These are phyloP conservation scores for Kodamaea leandrae DNA, from an alignment of 805 yeast genomes.

Conservation along the genomic window DNA sequence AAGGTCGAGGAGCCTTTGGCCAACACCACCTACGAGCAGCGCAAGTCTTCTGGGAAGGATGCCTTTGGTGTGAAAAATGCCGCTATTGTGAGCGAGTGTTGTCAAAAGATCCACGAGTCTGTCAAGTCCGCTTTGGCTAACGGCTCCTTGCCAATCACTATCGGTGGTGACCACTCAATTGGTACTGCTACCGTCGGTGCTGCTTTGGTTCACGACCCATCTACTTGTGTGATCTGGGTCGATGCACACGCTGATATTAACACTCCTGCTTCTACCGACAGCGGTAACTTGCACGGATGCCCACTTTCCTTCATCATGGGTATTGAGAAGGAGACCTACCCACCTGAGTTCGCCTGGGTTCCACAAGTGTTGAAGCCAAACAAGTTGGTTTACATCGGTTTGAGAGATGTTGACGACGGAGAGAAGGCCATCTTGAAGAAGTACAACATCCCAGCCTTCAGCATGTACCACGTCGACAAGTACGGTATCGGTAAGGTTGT, in stretches of 20 bases:
- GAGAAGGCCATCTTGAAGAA: conserved; percentile 76
- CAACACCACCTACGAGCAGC: conserved; percentile 42
- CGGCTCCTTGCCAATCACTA: conserved; percentile 66
- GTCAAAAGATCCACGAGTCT: conserved; percentile 58
- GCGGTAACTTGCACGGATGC: conserved; percentile 95
- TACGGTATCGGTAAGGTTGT: conserved; percentile 89
- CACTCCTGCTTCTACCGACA: conserved; percentile 75
- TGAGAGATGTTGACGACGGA: conserved; percentile 87
- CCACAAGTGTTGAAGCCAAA: conserved; percentile 61
- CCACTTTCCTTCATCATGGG: conserved; percentile 93
- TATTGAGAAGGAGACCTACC: conserved; percentile 61
- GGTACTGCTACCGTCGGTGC: conserved; percentile 93
- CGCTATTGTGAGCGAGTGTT: conserved; percentile 70
- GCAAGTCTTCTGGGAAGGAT: conserved; percentile 45
- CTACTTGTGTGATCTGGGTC: conserved; percentile 90
- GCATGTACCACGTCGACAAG: conserved; percentile 95
- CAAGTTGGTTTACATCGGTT: conserved; percentile 87
- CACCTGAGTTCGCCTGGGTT: conserved; percentile 80
- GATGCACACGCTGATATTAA: conserved; percentile 98
- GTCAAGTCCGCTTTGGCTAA: conserved; percentile 50
- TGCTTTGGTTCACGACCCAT: conserved; percentile 72
- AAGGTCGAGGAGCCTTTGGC: conserved; percentile 52
- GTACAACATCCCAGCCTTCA: conserved; percentile 73
- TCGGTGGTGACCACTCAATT: conserved; percentile 97
- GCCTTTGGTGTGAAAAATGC: conserved; percentile 67